A percentile compares a stretch with the other conserved stretches of the same genome.
phyloP scores from a whole-genome alignment of 805 yeast genomes.

The Nadsonia fulvescens region DNA sequence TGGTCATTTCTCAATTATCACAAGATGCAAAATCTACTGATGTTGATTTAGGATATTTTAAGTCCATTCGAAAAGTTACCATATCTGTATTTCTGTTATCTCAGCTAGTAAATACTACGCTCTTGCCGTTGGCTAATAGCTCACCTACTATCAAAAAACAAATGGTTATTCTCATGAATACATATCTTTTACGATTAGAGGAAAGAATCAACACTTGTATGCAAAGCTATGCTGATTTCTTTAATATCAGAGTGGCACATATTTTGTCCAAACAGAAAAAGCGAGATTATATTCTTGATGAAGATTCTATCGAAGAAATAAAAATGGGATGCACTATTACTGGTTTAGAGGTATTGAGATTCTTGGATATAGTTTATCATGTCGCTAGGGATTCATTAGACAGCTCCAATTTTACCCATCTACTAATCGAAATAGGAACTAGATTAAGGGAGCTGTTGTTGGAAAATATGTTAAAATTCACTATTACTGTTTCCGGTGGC shows the following conservation, averaged over 20 bases:
- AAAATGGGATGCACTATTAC: constrained; percentile 26
- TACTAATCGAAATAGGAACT: constrained; percentile 39
- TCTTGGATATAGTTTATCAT: constrained; percentile 27
- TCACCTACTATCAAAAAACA: constrained; percentile 37
- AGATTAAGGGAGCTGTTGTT: constrained; percentile 39
- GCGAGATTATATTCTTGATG: constrained; percentile 42
- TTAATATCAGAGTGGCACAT: constrained; percentile 30
- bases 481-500: constrained; percentile 70
- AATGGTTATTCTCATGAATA: constrained; percentile 44
- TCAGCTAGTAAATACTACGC: constrained; percentile 52
- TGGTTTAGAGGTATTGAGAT: constrained; percentile 42
- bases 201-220: constrained; percentile 45
- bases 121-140: constrained; percentile 55
- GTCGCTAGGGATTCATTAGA: constrained; percentile 23
- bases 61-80: constrained; percentile 32
- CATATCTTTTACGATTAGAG: constrained; percentile 42
- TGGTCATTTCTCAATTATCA: constrained; percentile 26
- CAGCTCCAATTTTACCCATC: constrained; percentile 30
- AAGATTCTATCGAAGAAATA: constrained; percentile 26
- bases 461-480: constrained; percentile 56
- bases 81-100: constrained; percentile 51
- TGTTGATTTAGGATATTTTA: constrained; percentile 30
- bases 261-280: constrained; percentile 50
- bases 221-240: constrained; percentile 35
- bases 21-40: constrained; percentile 13